These are phyloP conservation scores for Bruguiera sexangula DNA, from an alignment of 345 rosid genomes.

Conservation along the genomic window DNA sequence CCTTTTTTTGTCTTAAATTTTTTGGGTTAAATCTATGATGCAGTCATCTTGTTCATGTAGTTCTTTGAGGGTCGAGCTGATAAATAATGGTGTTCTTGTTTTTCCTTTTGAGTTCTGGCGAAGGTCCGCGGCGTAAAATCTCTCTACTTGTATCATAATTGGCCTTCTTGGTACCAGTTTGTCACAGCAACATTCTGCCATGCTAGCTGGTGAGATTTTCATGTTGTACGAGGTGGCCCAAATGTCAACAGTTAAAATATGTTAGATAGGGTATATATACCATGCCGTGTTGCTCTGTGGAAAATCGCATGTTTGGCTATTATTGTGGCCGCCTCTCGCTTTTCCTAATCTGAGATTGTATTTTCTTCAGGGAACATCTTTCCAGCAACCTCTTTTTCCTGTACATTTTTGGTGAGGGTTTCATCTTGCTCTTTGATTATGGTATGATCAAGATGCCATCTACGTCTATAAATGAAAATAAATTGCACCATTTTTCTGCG, in stretches of 20 bases:
- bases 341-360: constrained; percentile 10
- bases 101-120: neutral
- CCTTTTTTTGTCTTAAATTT: neutral
- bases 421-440: constrained; percentile 14
- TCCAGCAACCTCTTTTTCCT: constrained; percentile 95
- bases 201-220: constrained; percentile 74
- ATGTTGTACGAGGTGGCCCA: neutral
- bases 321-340: neutral
- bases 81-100: neutral
- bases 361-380: constrained; percentile 76
- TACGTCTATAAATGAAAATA: constrained; percentile 16
- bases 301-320: neutral
- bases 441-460: constrained; percentile 2
- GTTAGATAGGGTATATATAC: neutral
- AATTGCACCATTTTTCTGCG: constrained; percentile 6
- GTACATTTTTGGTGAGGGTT: constrained; percentile 87
- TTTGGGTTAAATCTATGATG: neutral
- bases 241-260: neutral
- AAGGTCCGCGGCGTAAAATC: constrained; percentile 60
- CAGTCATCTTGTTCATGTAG: neutral
- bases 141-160: constrained; percentile 69
- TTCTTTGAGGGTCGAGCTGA: neutral
- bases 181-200: constrained; percentile 90
- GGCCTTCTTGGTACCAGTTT: constrained; percentile 90
- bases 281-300: neutral